Conservation (phyloP, 805 yeast genomes). For the Cyberlindnera mississippiensis region DNA sequence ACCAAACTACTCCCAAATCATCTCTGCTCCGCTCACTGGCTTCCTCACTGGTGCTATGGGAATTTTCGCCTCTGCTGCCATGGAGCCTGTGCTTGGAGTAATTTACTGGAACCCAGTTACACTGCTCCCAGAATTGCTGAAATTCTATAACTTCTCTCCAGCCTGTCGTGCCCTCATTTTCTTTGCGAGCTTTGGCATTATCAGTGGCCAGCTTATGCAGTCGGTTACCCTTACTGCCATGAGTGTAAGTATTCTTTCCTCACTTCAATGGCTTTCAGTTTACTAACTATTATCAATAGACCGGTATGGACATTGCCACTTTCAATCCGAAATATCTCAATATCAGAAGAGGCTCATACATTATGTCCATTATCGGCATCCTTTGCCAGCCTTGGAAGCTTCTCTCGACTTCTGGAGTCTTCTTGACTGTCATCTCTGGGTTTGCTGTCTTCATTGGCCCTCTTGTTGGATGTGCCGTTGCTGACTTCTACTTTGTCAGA, state of each 20-base stretch:
- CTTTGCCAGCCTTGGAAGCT: slow-evolving; percentile 37
- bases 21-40: slow-evolving; percentile 27
- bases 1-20: slow-evolving; percentile 25
- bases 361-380: slow-evolving; percentile 31
- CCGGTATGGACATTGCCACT: slow-evolving; percentile 27
- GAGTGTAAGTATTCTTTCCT: too few species aligned
- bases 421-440: slow-evolving; percentile 23
- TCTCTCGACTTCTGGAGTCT: slow-evolving; percentile 20
- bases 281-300: too few species aligned
- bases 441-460: slow-evolving; percentile 25
- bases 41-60: slow-evolving; percentile 32
- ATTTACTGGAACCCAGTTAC: slow-evolving; percentile 30
- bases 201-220: slow-evolving; percentile 30
- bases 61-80: slow-evolving; percentile 29
- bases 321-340: slow-evolving; percentile 25
- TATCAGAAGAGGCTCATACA: slow-evolving; percentile 35
- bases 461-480: slow-evolving; percentile 19
- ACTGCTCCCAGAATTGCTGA: slow-evolving; percentile 18
- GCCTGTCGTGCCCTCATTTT: slow-evolving; percentile 31
- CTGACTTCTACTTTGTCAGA: slow-evolving; percentile 19
- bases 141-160: slow-evolving; percentile 23
- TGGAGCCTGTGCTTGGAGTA: slow-evolving; percentile 26
- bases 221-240: slow-evolving; percentile 28
- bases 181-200: slow-evolving; percentile 28
- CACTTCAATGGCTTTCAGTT: too few species aligned